These are phyloP conservation scores for Fraxinus quadrangulata DNA, from an alignment of 257 asterid genomes.

Conservation along the genomic window DNA sequence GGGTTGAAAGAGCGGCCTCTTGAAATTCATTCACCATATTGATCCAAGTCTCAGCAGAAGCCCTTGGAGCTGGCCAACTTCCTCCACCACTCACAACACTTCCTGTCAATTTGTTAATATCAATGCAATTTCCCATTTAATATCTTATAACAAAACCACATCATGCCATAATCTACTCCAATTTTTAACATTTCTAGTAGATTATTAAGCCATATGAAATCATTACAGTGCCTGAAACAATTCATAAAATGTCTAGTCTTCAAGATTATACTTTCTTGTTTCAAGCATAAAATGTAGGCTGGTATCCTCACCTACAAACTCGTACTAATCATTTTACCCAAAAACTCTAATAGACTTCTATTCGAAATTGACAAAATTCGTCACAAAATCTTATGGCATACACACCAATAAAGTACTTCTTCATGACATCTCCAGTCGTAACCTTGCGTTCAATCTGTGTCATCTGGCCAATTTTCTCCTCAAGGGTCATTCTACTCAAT, in stretches of 20 bases:
- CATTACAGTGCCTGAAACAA: neutral
- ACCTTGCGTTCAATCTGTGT: slow-evolving; percentile 3
- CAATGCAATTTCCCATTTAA: neutral
- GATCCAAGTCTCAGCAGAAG: slow-evolving; percentile 26
- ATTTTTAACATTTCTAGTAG: neutral
- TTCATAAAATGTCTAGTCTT: too few species aligned
- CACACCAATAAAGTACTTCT: neutral
- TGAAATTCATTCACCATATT: slow-evolving; percentile 28
- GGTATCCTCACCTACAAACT: too few species aligned
- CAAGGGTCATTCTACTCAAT: neutral
- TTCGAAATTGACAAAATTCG: neutral
- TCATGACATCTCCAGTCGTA: neutral
- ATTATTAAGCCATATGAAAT: neutral
- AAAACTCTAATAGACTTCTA: too few species aligned
- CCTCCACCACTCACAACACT: slow-evolving; percentile 36
- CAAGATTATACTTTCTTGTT: too few species aligned
- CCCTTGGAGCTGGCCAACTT: slow-evolving; percentile 28
- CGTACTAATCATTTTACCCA: too few species aligned
- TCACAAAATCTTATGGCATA: neutral
- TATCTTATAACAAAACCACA: neutral
- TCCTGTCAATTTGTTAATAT: slow-evolving; percentile 12
- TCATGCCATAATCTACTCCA: neutral
- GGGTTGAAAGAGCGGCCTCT: slow-evolving; percentile 28
- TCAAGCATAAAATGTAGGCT: too few species aligned
- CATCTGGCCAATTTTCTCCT: slow-evolving; percentile 7